Conservation (phyloP, 2,329 filamentous ascomycete genomes). For the Aspergillus sp. region DNA sequence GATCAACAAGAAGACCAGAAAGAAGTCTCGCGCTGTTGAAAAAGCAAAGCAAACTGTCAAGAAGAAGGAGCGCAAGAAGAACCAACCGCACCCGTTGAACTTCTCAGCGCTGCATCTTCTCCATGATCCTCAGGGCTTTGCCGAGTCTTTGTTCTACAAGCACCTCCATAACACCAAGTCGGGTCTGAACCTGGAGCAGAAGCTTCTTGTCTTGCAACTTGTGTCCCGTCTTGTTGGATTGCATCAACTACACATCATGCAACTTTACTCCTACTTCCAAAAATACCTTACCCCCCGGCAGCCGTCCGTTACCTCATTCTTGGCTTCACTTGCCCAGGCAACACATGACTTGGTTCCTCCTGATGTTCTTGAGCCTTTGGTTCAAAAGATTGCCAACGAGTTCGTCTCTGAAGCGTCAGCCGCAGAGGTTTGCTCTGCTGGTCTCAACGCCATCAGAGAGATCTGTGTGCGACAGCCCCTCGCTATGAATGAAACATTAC, state of each 20-base stretch:
- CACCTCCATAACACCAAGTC: constrained; percentile 84
- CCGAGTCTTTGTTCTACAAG: constrained; percentile 82
- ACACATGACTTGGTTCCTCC: constrained; percentile 89
- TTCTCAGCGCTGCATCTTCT: constrained; percentile 93
- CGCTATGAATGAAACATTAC: constrained; percentile 92
- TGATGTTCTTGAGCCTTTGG: constrained; percentile 81
- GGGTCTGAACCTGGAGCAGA: constrained; percentile 82
- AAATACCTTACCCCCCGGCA: constrained; percentile 87
- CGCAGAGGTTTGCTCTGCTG: constrained; percentile 83
- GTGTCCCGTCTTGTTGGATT: constrained; percentile 87
- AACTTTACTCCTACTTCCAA: constrained; percentile 93
- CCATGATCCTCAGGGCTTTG: constrained; percentile 90
- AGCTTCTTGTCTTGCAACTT: constrained; percentile 82
- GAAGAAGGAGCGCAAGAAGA: constrained; percentile 81
- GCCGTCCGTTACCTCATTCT: constrained; percentile 83
- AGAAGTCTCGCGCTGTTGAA: constrained; percentile 72
- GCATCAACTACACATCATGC: constrained; percentile 84
- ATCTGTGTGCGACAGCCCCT: constrained; percentile 88
- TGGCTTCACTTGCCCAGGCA: constrained; percentile 87
- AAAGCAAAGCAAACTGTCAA: constrained; percentile 80
- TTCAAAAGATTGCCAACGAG: constrained; percentile 96
- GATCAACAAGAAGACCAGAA: constrained; percentile 96
- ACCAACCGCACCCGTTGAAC: constrained; percentile 80
- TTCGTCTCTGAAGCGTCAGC: constrained; percentile 95
- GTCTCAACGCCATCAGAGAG: constrained; percentile 90